Conservation (phyloP, 306 rosid species). For the Dicorynia guianensis region DNA sequence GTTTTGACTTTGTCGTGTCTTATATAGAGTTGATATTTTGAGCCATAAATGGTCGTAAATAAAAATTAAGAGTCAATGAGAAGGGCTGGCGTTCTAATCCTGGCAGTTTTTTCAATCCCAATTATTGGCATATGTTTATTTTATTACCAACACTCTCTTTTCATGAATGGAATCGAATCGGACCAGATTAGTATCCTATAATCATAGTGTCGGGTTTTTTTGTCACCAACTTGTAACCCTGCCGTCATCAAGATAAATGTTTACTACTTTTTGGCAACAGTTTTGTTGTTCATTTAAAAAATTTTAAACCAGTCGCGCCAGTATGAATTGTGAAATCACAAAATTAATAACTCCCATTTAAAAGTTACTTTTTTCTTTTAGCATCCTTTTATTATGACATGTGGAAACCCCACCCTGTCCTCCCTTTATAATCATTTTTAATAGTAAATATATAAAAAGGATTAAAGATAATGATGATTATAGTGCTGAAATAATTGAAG, state of each 20-base stretch:
- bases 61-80: constrained; percentile 31
- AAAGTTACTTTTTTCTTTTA: no score
- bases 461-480: constrained; percentile 20
- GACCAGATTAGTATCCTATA: constrained; percentile 33
- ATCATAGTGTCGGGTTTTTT: constrained; percentile 44
- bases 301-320: no score
- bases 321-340: no score
- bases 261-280: not conserved
- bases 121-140: constrained; percentile 36
- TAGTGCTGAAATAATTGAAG: not conserved
- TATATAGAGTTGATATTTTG: constrained; percentile 9
- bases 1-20: constrained; percentile 44
- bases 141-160: constrained; percentile 26
- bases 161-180: constrained; percentile 33
- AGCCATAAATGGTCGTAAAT: constrained; percentile 2
- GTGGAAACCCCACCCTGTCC: not conserved
- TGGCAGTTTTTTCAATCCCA: constrained; percentile 3
- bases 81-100: constrained; percentile 32
- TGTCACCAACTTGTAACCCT: constrained; percentile 36
- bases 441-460: not conserved
- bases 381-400: constrained; percentile 44
- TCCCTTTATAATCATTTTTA: no score
- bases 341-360: no score
- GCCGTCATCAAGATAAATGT: constrained; percentile 22
- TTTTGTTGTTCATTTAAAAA: no score